Evolutionary conservation across 768 basidiomycete genomes (phyloP), one percentile per base, ranked within the genome.

Genomic region (Mycena filopes): DNA sequence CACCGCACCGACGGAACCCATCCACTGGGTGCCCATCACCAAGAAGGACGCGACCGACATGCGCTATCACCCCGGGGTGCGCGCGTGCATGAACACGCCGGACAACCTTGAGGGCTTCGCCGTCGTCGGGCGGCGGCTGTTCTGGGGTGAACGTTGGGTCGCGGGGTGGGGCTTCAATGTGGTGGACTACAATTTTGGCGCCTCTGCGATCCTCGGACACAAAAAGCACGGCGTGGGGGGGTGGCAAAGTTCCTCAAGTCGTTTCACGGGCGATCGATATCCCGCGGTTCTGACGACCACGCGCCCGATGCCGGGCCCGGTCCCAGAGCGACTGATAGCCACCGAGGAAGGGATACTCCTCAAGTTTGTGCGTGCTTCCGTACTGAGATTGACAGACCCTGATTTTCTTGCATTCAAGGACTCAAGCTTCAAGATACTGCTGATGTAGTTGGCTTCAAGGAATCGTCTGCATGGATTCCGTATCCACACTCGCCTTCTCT

Each of bases 261-360:
- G 13, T 6, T 50, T 42, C 40, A 26, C 31, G 29, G 4, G 13
- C 16, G 58, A 66, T 51, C 65, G 58, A 2, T 55, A 50, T 26
- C 28, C 41, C 3, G 59, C 60, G 1, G 15, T 53, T 2, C 33
- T 43, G n/a, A 49, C 65, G 5, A 18, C 21, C 7, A 49, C 53
- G 40, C n/a, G 11, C 21, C 65, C 46, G 26, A 41, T 66, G 21
- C 2, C 3, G 21, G 15, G 26, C 18, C 13, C 48, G 20, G 16
- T 1, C 18, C 11, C 15, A 36, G 15, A 36, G 4, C 57, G 65
- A 18, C 26, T 60, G 18, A 55, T 66, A 29, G 53, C 65, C 10
- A 48, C 23, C 10, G 65, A 60, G 45, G 65, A 66, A 36, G 65
- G 65, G 13, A 23, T 66, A 3, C 57, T 66, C 7, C 11, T 60